Conservation (phyloP, 345 rosid genomes). For the Arabidopsis suecica region DNA sequence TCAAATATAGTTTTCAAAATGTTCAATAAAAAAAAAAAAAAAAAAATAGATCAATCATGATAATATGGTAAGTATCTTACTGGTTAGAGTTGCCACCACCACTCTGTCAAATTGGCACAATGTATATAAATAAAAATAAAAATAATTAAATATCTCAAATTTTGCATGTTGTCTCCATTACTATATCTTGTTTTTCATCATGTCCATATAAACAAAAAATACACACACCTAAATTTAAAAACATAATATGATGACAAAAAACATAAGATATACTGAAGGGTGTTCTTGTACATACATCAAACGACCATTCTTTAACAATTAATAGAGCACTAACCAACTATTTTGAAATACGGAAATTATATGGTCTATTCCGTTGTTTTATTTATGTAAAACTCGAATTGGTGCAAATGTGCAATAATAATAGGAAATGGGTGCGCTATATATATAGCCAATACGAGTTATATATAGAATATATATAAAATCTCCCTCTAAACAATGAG, state of each 20-base stretch:
- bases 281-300: not conserved
- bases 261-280: not conserved
- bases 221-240: not conserved
- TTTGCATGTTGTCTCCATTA: too few species aligned
- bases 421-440: not conserved
- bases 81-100: too few species aligned
- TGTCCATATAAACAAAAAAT: not conserved
- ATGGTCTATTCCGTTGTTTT: not conserved
- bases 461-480: not conserved
- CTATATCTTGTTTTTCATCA: too few species aligned
- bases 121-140: too few species aligned
- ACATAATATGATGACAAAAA: not conserved
- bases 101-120: too few species aligned
- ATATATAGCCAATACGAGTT: not conserved
- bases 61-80: too few species aligned
- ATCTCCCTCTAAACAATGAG: conserved; percentile 11
- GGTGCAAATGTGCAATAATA: not conserved
- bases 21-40: too few species aligned
- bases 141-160: too few species aligned
- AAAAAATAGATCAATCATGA: too few species aligned
- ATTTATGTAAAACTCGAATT: conserved; percentile 3
- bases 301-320: not conserved
- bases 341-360: not conserved
- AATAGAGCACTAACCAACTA: not conserved
- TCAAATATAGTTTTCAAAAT: too few species aligned